A percentile compares a stretch with the other conserved stretches of the same genome.
These are phyloP conservation scores for Quambalaria eucalypti DNA, from an alignment of 1,284 basidiomycete species.

Conservation along the genomic window DNA sequence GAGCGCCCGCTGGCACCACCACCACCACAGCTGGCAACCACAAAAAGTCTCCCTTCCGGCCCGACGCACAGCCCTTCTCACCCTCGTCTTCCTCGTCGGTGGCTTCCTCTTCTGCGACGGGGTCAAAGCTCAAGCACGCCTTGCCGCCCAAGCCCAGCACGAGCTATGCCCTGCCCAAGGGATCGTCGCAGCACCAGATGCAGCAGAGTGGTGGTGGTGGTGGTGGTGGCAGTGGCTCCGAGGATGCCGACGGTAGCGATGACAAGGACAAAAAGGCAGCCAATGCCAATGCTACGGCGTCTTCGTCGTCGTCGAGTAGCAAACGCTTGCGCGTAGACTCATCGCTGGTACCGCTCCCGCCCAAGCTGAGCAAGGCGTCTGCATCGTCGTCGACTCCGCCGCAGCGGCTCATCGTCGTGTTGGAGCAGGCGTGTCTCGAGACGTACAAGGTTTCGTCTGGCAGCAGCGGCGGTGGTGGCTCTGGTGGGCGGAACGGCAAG, in stretches of 20 bases:
- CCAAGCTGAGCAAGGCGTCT: slow-evolving; percentile 41
- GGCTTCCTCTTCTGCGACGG: neutral
- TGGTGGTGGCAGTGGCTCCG: neutral
- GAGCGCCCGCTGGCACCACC: no score
- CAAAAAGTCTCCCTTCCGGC: neutral
- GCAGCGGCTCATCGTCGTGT: slow-evolving; percentile 65
- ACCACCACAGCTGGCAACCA: slow-evolving; percentile 5
- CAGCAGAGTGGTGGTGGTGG: neutral
- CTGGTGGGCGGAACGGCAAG: no score
- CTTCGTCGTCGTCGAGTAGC: slow-evolving; percentile 9
- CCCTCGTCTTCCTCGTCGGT: slow-evolving; percentile 9
- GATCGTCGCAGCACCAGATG: neutral
- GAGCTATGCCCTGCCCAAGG: slow-evolving; percentile 5
- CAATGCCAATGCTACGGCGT: slow-evolving; percentile 1
- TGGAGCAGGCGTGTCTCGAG: slow-evolving; percentile 90
- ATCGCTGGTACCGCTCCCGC: slow-evolving; percentile 36
- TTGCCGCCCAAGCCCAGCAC: slow-evolving; percentile 31
- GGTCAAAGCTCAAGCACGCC: slow-evolving; percentile 17
- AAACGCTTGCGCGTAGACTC: slow-evolving; percentile 39
- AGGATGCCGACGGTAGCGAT: neutral
- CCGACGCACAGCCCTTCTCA: neutral
- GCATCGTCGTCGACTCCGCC: slow-evolving; percentile 35
- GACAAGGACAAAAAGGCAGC: neutral
- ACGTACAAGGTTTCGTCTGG: slow-evolving; percentile 71
- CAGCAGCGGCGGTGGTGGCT: slow-evolving; percentile 50